Base-by-base conservation (phyloP, 345 rosid species). In the Kandelia obovata region DNA sequence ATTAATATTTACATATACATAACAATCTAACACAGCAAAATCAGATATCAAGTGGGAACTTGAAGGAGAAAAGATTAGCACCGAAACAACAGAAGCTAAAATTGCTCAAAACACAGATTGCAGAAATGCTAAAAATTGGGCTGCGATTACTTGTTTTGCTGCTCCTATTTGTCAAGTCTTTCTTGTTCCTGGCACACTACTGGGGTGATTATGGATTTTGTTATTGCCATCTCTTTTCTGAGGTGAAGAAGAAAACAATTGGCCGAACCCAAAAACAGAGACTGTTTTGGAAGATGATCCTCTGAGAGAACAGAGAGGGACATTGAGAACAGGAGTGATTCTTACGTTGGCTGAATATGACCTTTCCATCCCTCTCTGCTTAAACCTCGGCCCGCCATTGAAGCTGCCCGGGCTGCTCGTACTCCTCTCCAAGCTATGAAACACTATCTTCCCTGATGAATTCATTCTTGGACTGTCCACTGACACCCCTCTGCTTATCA, bases 361-460 rank as follows among this genome's bases (percentile, higher is more conserved):
- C 75, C 98, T 81, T 77, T 90, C 98, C 90, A 95, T 84, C 2
- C 96, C 96, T 65, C 91, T 81, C 64, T 87, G 89, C 69, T 90
- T 92, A 69, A 71, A 71, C 58, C 89, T 90, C 2, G 91, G 93
- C 7, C 96, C 96, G n/a, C 98, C 97, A 11, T 91, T 93, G 80
- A 92, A 92, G 74, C 88, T 90, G 52, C 99, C 89, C 7, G 99
- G 99, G 77, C 98, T 95, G 67, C 99, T 95, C 1, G 98, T 89
- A 66, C 99, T 95, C 80, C 99, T 84, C 82, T 86, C 98, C 71
- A 95, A 72, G 78, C 90, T 85, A 68, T 95, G 94, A 71, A 92
- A 95, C 70, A 95, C 93, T 34, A 95, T 85, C 68, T 92, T 95
- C 55, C 99, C 99, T 6, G 97, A 95, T 0, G 99, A 88, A 58